Evolutionary conservation across 495 filamentous ascomycete species (phyloP), one percentile per base, ranked within the genome.

Genomic region (Chaetomidium leptoderma): DNA sequence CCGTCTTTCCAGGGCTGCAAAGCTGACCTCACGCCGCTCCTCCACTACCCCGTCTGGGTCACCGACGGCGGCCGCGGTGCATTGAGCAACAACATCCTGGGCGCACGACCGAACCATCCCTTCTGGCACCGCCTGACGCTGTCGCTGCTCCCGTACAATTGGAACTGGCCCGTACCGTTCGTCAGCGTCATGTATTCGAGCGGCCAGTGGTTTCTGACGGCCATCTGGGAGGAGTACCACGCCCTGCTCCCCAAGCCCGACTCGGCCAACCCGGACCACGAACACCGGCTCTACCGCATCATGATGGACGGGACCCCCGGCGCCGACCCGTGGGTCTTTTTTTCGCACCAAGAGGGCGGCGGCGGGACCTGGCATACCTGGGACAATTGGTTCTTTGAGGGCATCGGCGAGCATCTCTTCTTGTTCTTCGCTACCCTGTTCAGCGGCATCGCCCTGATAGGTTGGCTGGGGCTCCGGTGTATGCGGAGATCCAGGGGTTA

Each of bases 1-100:
- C 0, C 13, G n/a, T 21, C 4, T 21, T 57, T 45, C 19, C 55
- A 89, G 86, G 89, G 90, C 62, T 96, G 90, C 76, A 87, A 89
- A 62, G 83, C 88, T 50, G 83, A 85, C 33, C 78, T 96, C 42
- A 88, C 92, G 59, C 89, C 91, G 46, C 78, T 95, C 5, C 83
- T 92, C 36, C 80, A 82, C 37, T 95, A 92, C 71, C 86, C 86
- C 13, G 83, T 87, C 30, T 95, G 90, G 89, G 78, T 92, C 19
- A 87, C 90, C 61, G 84, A 84, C 53, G 91, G 88, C 11, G 78
- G 80, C 1, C 90, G 91, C 10, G 93, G 89, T 9, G 91, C 91
- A 43, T 89, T 96, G 63, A 89, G 86, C 50, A 96, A 96, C 73
- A 90, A 96, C 68, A 89, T 86, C 27, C 92, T 95, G 82, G 91